Conservation (phyloP, 2,329 filamentous ascomycete genomes). For the Cordyceps javanica region DNA sequence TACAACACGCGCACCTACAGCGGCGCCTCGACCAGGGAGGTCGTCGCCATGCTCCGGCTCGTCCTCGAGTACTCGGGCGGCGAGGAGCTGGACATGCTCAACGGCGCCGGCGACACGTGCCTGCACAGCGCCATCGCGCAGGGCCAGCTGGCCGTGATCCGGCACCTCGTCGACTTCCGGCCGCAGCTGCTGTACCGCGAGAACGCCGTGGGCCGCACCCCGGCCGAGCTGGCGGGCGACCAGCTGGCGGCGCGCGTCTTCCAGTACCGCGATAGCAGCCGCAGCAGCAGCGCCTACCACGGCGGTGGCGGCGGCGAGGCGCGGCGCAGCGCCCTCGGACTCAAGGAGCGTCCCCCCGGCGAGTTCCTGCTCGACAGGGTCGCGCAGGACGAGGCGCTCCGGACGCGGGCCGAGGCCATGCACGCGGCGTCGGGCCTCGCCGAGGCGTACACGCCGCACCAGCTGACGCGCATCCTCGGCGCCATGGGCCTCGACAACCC, state of each 20-base stretch:
- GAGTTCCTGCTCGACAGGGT: constrained; percentile 14
- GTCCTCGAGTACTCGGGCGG: constrained; percentile 52
- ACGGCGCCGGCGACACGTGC: constrained; percentile 59
- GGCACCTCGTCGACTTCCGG: constrained; percentile 46
- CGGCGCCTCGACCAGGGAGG: constrained; percentile 13
- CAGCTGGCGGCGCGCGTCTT: constrained; percentile 37
- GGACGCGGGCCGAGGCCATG: constrained; percentile 14
- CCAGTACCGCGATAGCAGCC: constrained; percentile 16
- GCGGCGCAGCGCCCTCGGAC: neutral
- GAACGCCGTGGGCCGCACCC: constrained; percentile 70
- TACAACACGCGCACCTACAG: constrained; percentile 12
- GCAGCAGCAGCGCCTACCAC: neutral
- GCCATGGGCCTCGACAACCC: constrained; percentile 22
- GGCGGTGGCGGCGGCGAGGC: no score
- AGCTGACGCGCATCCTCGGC: constrained; percentile 21
- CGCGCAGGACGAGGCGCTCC: neutral
- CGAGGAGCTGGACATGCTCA: constrained; percentile 50
- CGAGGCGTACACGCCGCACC: constrained; percentile 21
- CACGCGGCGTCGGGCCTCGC: constrained; percentile 23
- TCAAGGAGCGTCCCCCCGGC: neutral
- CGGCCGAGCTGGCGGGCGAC: constrained; percentile 60
- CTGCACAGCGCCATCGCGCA: constrained; percentile 51
- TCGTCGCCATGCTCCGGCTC: constrained; percentile 38
- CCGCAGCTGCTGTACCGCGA: constrained; percentile 61
- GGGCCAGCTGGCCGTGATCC: constrained; percentile 29